Base-by-base conservation (phyloP, 1,284 basidiomycete species). In the Malassezia psittaci region DNA sequence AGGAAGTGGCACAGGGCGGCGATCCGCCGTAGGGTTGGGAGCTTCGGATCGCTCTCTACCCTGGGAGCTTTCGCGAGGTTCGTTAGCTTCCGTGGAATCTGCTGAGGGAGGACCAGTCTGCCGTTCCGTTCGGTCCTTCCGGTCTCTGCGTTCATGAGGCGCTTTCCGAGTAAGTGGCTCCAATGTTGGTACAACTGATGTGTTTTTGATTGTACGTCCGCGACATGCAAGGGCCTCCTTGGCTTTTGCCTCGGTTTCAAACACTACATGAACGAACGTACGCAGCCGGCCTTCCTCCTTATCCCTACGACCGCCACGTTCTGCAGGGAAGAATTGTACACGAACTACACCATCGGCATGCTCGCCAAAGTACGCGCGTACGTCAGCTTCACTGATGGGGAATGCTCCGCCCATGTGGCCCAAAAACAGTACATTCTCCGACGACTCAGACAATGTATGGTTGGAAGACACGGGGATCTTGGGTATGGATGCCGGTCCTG, bases 341-440 rank as follows among this genome's bases (percentile, higher is more conserved):
- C 60, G 57, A 7, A 49, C 41, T 32, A 69, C 65, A 5, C 61
- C 56, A 2, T 41, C 44, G 2, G 65, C 63, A n/a, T 63, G 62
- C 12, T 61, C 60, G 9, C 66, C 68, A 58, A 69, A 69, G 62
- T 63, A 69, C 29, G 51, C 52, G 1, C 57, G 60, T 24, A 69
- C 43, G 24, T 67, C 64, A 34, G 57, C 55, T 40, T 69, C 66
- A n/a, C 48, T 54, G 2, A 69, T 61, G 5, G 68, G 68, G 21
- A 65, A 51, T 2, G 64, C 67, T 8, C 65, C 66, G 35, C 63
- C 63, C 36, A 69, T 54, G 32, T 66, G 63, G 19, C 64, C 64
- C 13, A 69, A 53, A 46, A 66, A 66, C 15, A 69, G 55, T 24
- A 36, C 29, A 13, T 21, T 36, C 29, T 45, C 34, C 29, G 16